Conservation (phyloP, 306 rosid genomes). For the Erythrophleum fordii region DNA sequence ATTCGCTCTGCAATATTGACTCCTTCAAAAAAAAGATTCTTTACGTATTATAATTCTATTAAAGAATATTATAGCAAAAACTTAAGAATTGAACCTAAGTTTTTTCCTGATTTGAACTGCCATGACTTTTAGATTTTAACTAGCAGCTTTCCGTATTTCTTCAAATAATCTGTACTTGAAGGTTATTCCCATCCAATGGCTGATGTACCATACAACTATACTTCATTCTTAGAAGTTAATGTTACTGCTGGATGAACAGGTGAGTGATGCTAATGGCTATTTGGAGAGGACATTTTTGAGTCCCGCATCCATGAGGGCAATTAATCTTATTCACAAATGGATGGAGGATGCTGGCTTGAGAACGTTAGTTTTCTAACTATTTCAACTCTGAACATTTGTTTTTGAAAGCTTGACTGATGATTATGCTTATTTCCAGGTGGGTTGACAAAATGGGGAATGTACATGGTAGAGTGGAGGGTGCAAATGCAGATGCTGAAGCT, state of each 20-base stretch:
- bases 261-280: constrained; percentile 75
- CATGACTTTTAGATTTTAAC: background rate
- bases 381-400: constrained; percentile 21
- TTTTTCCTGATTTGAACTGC: background rate
- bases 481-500: constrained; percentile 70
- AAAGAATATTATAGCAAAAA: background rate
- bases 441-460: constrained; percentile 86
- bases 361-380: constrained; percentile 74
- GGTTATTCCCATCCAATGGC: constrained; percentile 5
- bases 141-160: background rate
- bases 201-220: background rate
- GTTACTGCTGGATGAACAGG: constrained; percentile 56
- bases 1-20: background rate
- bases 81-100: background rate
- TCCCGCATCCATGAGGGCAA: constrained; percentile 80
- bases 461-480: constrained; percentile 85
- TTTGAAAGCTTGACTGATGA: constrained; percentile 45
- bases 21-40: background rate
- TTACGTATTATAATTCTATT: background rate
- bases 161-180: constrained; percentile 2
- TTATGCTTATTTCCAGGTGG: constrained; percentile 71
- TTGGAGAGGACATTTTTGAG: constrained; percentile 95
- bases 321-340: constrained; percentile 66
- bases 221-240: constrained; percentile 35
- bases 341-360: constrained; percentile 97